A percentile compares a stretch with the other conserved stretches of the same genome.
Evolutionary conservation across 2,329 filamentous ascomycete genomes (phyloP).

Genomic region (Clonostachys rhizophaga): DNA sequence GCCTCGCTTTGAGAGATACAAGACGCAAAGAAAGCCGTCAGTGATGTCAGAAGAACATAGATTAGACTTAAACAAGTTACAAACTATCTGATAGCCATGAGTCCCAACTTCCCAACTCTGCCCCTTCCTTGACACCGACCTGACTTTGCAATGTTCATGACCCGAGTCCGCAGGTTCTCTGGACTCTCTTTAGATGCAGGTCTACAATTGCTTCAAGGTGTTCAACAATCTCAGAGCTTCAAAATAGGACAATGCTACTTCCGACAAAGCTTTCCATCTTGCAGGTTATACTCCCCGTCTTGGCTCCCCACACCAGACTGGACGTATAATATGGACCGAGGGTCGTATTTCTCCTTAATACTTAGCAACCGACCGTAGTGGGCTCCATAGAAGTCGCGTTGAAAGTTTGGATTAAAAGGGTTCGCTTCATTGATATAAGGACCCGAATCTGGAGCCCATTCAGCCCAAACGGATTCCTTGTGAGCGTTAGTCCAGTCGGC

Average conservation of each 20-base stretch:
- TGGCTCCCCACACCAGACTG: slow-evolving; percentile 7
- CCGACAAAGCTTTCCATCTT: background rate
- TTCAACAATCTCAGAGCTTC: too few species aligned
- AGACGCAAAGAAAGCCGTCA: too few species aligned
- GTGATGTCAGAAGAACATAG: too few species aligned
- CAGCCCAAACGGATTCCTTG: slow-evolving; percentile 3
- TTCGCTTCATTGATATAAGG: slow-evolving; percentile 33
- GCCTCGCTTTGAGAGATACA: too few species aligned
- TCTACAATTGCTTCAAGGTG: too few species aligned
- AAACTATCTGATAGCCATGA: too few species aligned
- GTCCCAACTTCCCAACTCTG: too few species aligned
- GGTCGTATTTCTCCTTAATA: slow-evolving; percentile 1
- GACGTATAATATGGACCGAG: slow-evolving; percentile 7
- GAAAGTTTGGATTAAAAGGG: slow-evolving; percentile 13
- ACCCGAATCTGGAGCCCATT: slow-evolving; percentile 6
- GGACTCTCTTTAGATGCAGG: too few species aligned
- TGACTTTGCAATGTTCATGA: too few species aligned
- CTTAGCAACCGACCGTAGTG: background rate
- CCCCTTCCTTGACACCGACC: too few species aligned
- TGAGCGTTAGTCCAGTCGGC: slow-evolving; percentile 3
- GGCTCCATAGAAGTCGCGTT: background rate
- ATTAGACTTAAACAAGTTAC: too few species aligned
- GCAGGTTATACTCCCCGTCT: slow-evolving; percentile 4
- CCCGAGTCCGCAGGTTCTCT: too few species aligned
- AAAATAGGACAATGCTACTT: background rate